Evolutionary conservation across 164 flowering plant species (phyloP).

Genomic region (Umbilicus rupestris): DNA sequence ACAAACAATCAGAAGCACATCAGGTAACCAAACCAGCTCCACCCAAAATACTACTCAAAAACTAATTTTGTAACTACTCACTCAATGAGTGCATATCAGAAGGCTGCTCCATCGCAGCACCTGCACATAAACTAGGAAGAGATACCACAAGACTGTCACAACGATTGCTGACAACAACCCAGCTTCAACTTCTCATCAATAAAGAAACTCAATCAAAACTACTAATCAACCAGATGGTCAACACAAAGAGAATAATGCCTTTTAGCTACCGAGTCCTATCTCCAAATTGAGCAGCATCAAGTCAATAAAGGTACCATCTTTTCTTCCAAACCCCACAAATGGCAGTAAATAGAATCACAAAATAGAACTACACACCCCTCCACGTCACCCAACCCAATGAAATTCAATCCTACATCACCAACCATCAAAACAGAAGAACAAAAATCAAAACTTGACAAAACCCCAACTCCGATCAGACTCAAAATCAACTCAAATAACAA

Average conservation of each 20-base stretch:
- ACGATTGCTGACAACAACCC: not conserved
- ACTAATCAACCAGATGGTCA: not conserved
- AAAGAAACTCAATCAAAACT: too few relatives aligned
- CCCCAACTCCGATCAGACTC: not conserved
- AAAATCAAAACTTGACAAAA: conserved; percentile 6
- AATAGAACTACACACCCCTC: not conserved
- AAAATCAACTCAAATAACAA: not conserved
- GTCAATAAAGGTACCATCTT: conserved; percentile 4
- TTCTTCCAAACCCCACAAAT: conserved; percentile 5
- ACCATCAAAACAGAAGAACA: not conserved
- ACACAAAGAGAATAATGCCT: conserved; percentile 2
- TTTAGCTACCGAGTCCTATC: not conserved
- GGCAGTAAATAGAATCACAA: not conserved
- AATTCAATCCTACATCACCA: not conserved
- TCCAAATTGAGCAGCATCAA: conserved; percentile 3
- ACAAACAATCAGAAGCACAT: conserved; percentile 3
- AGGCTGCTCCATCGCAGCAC: conserved; percentile 6
- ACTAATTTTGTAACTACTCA: not conserved
- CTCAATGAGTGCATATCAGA: not conserved
- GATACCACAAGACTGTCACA: not conserved
- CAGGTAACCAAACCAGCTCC: not conserved
- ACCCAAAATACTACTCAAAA: not conserved
- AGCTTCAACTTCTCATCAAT: not conserved
- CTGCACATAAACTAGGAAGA: not conserved
- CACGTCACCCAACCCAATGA: not conserved